phyloP scores from a whole-genome alignment of 768 basidiomycete species.

The Hypholoma fasciculare region DNA sequence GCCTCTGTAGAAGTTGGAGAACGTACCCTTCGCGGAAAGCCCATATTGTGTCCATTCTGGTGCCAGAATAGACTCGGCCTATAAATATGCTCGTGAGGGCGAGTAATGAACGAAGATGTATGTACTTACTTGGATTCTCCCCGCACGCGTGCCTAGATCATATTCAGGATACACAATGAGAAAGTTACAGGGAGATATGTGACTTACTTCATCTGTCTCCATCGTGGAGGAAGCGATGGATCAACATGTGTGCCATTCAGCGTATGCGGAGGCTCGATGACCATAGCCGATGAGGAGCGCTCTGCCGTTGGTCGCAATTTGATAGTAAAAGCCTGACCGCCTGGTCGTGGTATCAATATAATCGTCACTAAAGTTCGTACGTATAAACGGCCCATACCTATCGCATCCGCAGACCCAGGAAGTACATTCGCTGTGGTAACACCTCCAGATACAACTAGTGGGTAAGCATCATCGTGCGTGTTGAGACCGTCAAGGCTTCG shows the following conservation, averaged over 20 bases:
- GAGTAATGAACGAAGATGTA: slow-evolving; percentile 1
- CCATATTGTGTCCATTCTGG: slow-evolving; percentile 68
- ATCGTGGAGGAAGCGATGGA: slow-evolving; percentile 44
- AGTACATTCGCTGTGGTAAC: slow-evolving; percentile 73
- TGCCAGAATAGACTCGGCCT: slow-evolving; percentile 46
- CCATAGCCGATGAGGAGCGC: slow-evolving; percentile 69
- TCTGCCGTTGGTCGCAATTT: slow-evolving; percentile 76
- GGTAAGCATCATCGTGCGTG: slow-evolving; percentile 72
- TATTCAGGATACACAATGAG: background rate
- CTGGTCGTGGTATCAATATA: slow-evolving; percentile 19
- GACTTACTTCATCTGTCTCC: slow-evolving; percentile 74
- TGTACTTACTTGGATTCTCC: slow-evolving; percentile 53
- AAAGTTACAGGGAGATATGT: background rate
- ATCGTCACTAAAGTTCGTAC: background rate
- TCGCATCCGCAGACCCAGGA: slow-evolving; percentile 70
- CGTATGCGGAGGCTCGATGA: slow-evolving; percentile 71
- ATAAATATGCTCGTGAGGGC: slow-evolving; percentile 1
- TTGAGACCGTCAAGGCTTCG: slow-evolving; percentile 74
- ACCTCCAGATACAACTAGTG: slow-evolving; percentile 67
- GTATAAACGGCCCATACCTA: slow-evolving; percentile 17
- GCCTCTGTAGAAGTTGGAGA: background rate
- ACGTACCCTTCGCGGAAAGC: slow-evolving; percentile 58
- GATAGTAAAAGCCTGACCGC: slow-evolving; percentile 83
- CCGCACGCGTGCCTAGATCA: slow-evolving; percentile 49
- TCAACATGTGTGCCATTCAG: slow-evolving; percentile 43